A percentile compares a stretch with the other conserved stretches of the same genome.
Conservation (phyloP, 2,329 filamentous ascomycete species). For the Claviceps sp. region DNA sequence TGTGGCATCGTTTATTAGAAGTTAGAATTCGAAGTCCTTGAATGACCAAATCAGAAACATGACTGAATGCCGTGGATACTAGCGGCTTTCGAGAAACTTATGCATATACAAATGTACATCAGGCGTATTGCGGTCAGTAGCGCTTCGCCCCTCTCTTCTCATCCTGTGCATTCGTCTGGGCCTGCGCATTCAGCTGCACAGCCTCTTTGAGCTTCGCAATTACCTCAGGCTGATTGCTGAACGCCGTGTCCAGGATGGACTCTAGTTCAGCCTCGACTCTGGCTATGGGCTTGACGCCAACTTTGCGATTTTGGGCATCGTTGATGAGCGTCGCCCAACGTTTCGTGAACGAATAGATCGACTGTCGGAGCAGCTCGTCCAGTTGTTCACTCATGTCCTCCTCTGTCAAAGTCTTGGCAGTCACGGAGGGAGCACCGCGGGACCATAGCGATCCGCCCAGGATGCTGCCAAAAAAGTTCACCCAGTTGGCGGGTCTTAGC, state of each 20-base stretch:
- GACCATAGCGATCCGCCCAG: conserved; percentile 43
- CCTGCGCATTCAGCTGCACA: conserved; percentile 41
- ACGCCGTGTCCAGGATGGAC: conserved; percentile 40
- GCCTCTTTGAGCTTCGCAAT: conserved; percentile 47
- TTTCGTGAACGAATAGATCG: conserved; percentile 50
- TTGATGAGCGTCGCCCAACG: conserved; percentile 41
- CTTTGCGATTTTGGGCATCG: conserved; percentile 33
- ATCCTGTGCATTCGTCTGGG: conserved; percentile 31
- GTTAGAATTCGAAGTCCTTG: too few relatives aligned
- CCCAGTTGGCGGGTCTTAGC: conserved; percentile 42
- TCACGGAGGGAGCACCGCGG: conserved; percentile 21
- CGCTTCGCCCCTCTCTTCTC: conserved; percentile 19
- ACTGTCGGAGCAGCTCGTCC: conserved; percentile 48
- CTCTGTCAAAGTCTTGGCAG: conserved; percentile 27
- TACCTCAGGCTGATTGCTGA: conserved; percentile 46
- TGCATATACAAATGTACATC: not conserved
- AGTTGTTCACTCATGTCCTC: conserved; percentile 52
- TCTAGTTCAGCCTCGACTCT: conserved; percentile 45
- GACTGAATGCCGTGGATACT: not conserved
- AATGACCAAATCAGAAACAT: too few relatives aligned
- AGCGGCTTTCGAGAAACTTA: not conserved
- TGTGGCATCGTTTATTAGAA: too few relatives aligned
- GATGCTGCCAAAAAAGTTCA: conserved; percentile 45
- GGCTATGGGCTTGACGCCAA: conserved; percentile 34
- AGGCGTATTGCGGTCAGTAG: not conserved